Evolutionary conservation across 345 rosid genomes (phyloP).

Genomic region (Linum trigynum): DNA sequence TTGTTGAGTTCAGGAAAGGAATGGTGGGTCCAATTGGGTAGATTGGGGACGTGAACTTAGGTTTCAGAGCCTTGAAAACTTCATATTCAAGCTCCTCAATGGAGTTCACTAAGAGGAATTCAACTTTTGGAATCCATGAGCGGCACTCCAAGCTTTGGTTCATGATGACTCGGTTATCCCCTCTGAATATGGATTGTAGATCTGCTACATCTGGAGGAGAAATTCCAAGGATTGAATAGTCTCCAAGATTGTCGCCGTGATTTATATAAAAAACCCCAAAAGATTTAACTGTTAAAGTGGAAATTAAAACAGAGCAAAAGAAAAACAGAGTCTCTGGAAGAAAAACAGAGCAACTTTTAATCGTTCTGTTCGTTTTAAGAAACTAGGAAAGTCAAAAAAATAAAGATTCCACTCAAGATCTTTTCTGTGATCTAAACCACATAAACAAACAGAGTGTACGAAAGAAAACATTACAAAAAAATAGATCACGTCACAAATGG

Average conservation of each 20-base stretch:
- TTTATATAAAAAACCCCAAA: background rate
- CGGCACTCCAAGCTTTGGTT: constrained; percentile 30
- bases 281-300: too few relatives aligned
- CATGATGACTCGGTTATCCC: constrained; percentile 17
- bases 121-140: constrained; percentile 31
- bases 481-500: too few relatives aligned
- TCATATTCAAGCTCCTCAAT: constrained; percentile 39
- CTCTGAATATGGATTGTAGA: constrained; percentile 21
- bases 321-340: too few relatives aligned
- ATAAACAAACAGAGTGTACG: too few relatives aligned
- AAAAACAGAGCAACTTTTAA: too few relatives aligned
- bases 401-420: too few relatives aligned
- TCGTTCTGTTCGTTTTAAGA: too few relatives aligned
- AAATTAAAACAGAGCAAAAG: too few relatives aligned
- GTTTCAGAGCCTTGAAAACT: constrained; percentile 23
- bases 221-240: background rate
- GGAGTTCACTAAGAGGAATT: constrained; percentile 44
- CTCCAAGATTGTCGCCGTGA: background rate
- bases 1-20: constrained; percentile 17
- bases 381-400: too few relatives aligned
- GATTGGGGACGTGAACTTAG: constrained; percentile 18
- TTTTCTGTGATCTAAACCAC: too few relatives aligned
- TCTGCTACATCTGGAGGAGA: constrained; percentile 20
- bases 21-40: constrained; percentile 35
- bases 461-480: too few relatives aligned